Conservation (phyloP, 441 rosid genomes). For the Eutrema salsugineum region DNA sequence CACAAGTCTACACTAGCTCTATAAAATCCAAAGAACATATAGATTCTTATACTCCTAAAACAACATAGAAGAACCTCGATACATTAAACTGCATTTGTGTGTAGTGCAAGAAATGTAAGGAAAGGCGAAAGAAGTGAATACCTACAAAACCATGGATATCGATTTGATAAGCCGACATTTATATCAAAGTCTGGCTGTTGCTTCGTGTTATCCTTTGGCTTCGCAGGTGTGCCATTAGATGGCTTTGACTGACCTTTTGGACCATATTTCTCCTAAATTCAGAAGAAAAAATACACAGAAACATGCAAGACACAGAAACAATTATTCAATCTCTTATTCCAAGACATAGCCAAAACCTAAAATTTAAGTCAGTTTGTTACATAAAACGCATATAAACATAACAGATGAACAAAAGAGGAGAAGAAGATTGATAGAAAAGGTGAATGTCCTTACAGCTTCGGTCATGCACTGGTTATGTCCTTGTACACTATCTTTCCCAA, state of each 20-base stretch:
- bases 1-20: neutral
- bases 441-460: conserved; percentile 68
- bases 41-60: too few species aligned
- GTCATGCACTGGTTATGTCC: conserved; percentile 84
- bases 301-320: neutral
- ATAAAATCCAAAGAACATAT: neutral
- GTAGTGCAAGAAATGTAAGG: neutral
- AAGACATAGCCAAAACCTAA: neutral
- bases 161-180: conserved; percentile 67
- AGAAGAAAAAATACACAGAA: neutral
- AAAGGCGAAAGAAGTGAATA: conserved; percentile 17
- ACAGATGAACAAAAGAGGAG: neutral
- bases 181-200: conserved; percentile 66
- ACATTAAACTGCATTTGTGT: neutral
- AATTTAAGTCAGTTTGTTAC: neutral
- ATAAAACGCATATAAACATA: neutral
- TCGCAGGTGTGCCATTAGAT: conserved; percentile 56
- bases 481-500: conserved; percentile 76
- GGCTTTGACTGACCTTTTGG: conserved; percentile 72
- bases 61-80: neutral
- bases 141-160: conserved; percentile 99
- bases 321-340: neutral
- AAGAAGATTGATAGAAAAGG: neutral
- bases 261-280: conserved; percentile 83
- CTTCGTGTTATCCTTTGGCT: conserved; percentile 51